Evolutionary conservation across 129 eudicot genomes (phyloP).

Genomic region (Tagetes patula): DNA sequence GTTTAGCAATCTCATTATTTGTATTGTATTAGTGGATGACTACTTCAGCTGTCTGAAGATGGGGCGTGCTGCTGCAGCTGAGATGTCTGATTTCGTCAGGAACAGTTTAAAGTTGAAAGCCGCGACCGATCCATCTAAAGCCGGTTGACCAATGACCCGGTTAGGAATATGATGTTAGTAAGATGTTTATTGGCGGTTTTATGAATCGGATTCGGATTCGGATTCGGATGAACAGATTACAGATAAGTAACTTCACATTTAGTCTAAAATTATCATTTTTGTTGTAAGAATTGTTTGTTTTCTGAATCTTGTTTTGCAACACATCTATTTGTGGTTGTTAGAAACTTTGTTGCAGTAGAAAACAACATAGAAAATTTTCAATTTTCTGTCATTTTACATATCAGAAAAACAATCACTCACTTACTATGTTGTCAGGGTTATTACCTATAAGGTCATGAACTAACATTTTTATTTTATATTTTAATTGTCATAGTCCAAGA

Average conservation of each 20-base stretch:
- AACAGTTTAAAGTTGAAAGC: constrained; percentile 45
- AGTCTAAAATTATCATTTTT: not conserved
- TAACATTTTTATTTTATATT: not conserved
- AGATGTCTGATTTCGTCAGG: constrained; percentile 61
- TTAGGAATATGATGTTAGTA: not conserved
- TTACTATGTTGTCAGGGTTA: too few relatives aligned
- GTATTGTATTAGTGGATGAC: constrained; percentile 55
- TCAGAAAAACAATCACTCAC: too few relatives aligned
- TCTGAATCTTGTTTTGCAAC: not conserved
- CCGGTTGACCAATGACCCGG: constrained; percentile 33
- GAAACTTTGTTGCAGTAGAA: too few relatives aligned
- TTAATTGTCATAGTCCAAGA: not conserved
- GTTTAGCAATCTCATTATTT: not conserved
- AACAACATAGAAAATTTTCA: too few relatives aligned
- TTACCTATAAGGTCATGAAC: too few relatives aligned
- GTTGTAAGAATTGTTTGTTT: not conserved
- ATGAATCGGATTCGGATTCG: not conserved
- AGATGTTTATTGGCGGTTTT: not conserved
- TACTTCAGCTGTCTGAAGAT: constrained; percentile 67
- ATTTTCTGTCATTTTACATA: too few relatives aligned
- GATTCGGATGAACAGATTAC: not conserved
- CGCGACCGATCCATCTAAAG: constrained; percentile 43
- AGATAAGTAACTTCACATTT: not conserved
- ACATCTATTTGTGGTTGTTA: not conserved
- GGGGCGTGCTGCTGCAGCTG: constrained; percentile 74